Evolutionary conservation across 2,329 filamentous ascomycete genomes (phyloP).

Genomic region (Ampelomyces quisqualis): DNA sequence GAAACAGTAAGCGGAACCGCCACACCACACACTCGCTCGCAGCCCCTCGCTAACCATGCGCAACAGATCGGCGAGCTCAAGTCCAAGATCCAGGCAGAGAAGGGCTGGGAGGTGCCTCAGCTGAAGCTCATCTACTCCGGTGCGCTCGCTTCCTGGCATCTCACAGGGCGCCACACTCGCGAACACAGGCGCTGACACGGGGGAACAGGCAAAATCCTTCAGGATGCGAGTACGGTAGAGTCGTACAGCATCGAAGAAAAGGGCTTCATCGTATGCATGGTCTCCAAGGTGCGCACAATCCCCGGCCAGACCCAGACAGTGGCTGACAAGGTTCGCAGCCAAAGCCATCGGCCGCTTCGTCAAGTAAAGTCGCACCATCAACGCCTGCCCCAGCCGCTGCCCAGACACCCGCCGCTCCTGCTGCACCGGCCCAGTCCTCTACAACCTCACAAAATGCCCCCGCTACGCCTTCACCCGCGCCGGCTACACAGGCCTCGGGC

Average conservation of each 20-base stretch:
- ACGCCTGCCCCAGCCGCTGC: constrained; percentile 53
- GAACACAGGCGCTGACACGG: constrained; percentile 26
- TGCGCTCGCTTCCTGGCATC: constrained; percentile 49
- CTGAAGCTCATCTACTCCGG: constrained; percentile 99
- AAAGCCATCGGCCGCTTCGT: constrained; percentile 62
- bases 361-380: constrained; percentile 55
- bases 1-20: constrained; percentile 67
- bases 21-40: constrained; percentile 16
- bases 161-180: constrained; percentile 12
- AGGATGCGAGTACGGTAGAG: constrained; percentile 95
- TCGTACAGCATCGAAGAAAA: constrained; percentile 99
- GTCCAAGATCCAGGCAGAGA: constrained; percentile 86
- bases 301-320: constrained; percentile 5
- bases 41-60: constrained; percentile 15
- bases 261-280: constrained; percentile 98
- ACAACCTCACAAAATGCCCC: constrained; percentile 52
- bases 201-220: constrained; percentile 84
- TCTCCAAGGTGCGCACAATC: constrained; percentile 73
- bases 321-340: constrained; percentile 55
- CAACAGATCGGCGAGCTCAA: constrained; percentile 85
- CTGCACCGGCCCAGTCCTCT: constrained; percentile 54
- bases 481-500: constrained; percentile 46
- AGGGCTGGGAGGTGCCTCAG: constrained; percentile 86
- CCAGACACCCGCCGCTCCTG: constrained; percentile 57
- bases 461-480: constrained; percentile 53